phyloP scores from a whole-genome alignment of 1,139 yeast species.

The Lodderomyces jiufengensis region DNA sequence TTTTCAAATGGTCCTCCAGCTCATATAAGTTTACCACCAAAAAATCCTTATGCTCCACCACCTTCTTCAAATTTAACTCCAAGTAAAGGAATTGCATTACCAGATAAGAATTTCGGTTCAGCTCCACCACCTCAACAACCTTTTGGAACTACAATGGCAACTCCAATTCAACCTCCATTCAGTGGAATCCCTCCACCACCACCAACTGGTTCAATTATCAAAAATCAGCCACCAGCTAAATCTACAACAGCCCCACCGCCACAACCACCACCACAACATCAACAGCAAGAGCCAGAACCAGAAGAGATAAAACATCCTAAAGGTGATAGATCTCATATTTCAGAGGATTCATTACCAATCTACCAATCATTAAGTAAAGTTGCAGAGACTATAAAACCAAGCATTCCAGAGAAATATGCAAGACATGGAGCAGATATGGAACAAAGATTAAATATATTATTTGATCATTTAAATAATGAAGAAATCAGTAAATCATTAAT shows the following conservation, averaged over 20 bases:
- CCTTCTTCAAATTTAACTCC: conserved; percentile 16
- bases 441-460: conserved; percentile 72
- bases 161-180: conserved; percentile 12
- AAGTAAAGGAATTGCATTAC: conserved; percentile 19
- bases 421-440: conserved; percentile 81
- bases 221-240: conserved; percentile 15
- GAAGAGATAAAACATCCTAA: conserved; percentile 45
- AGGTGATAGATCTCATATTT: conserved; percentile 72
- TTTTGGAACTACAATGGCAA: conserved; percentile 9
- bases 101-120: conserved; percentile 23
- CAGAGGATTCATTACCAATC: conserved; percentile 56
- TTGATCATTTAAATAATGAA: conserved; percentile 74
- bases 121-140: conserved; percentile 17
- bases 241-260: conserved; percentile 14
- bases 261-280: conserved; percentile 18
- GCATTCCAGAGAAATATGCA: conserved; percentile 68
- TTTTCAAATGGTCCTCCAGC: conserved; percentile 14
- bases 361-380: conserved; percentile 51
- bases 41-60: conserved; percentile 43
- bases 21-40: conserved; percentile 24
- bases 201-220: conserved; percentile 5
- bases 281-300: conserved; percentile 17
- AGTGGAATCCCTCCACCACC: conserved; percentile 10
- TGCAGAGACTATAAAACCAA: conserved; percentile 63
- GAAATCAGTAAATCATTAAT: conserved; percentile 61